These are phyloP conservation scores for Piper betle DNA, from an alignment of 164 flowering plant genomes.

Conservation along the genomic window DNA sequence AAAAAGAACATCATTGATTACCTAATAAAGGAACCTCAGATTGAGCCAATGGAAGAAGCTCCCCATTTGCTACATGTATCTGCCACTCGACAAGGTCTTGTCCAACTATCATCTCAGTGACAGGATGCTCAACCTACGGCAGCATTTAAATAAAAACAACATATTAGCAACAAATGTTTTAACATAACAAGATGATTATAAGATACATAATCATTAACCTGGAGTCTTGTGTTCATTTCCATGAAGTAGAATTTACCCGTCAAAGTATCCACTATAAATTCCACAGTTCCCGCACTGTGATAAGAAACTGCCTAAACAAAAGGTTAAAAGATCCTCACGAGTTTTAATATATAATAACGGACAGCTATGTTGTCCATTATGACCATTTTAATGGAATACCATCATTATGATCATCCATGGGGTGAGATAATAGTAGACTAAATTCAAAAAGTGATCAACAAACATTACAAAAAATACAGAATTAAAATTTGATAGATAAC, in stretches of 20 bases:
- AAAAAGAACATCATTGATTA: slow-evolving; percentile 5
- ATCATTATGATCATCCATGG: no score
- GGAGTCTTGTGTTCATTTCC: slow-evolving; percentile 99
- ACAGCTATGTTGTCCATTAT: no score
- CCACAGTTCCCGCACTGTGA: slow-evolving; percentile 98
- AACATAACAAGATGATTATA: no score
- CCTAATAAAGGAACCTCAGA: slow-evolving; percentile 77
- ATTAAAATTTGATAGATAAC: no score
- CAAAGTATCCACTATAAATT: slow-evolving; percentile 83
- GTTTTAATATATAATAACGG: slow-evolving; percentile 1
- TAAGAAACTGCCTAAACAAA: slow-evolving; percentile 83
- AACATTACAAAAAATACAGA: no score
- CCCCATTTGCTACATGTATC: slow-evolving; percentile 94
- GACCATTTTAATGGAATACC: no score
- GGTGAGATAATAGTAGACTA: no score
- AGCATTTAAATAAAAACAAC: no score
- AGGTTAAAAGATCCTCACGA: slow-evolving; percentile 15
- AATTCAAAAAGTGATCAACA: no score
- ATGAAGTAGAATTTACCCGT: slow-evolving; percentile 88
- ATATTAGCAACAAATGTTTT: no score
- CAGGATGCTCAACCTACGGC: slow-evolving; percentile 95
- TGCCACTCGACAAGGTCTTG: slow-evolving; percentile 99
- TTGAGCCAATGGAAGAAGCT: slow-evolving; percentile 74
- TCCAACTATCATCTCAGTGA: slow-evolving; percentile 97
- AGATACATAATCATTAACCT: slow-evolving; percentile 30